These are phyloP conservation scores for Lentinula detonsa DNA, from an alignment of 768 basidiomycete genomes.

Conservation along the genomic window DNA sequence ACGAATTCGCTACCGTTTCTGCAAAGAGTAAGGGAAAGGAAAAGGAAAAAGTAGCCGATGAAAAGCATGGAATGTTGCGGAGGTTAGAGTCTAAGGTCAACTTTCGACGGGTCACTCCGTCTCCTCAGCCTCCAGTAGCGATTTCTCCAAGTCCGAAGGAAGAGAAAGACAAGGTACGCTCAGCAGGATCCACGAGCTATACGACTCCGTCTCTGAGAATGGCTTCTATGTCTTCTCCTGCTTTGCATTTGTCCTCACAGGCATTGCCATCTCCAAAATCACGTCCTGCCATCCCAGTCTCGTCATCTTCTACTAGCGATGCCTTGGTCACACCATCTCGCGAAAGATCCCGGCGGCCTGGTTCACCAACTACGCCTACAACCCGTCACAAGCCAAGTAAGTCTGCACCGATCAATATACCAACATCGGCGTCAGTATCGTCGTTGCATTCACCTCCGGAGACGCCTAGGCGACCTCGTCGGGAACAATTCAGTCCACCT, in stretches of 20 bases:
- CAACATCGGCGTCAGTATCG: constrained; percentile 14
- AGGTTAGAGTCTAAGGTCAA: constrained; percentile 44
- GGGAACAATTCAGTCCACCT: constrained; percentile 38
- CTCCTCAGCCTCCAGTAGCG: background rate
- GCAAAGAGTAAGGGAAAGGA: constrained; percentile 37
- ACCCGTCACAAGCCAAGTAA: constrained; percentile 27
- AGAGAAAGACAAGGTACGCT: constrained; percentile 28
- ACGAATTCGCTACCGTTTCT: constrained; percentile 38
- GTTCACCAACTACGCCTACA: constrained; percentile 16
- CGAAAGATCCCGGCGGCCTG: constrained; percentile 37
- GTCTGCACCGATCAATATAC: constrained; percentile 23
- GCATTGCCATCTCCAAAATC: constrained; percentile 49
- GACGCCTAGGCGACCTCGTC: constrained; percentile 27
- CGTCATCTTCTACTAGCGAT: constrained; percentile 41
- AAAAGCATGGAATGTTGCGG: constrained; percentile 39
- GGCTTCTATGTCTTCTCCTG: constrained; percentile 72
- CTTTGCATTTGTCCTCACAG: constrained; percentile 59
- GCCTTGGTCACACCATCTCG: constrained; percentile 41
- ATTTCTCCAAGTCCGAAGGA: constrained; percentile 11
- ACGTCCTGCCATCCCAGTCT: constrained; percentile 37
- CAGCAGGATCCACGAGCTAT: constrained; percentile 53
- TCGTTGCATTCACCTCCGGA: constrained; percentile 17
- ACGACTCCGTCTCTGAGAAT: constrained; percentile 60
- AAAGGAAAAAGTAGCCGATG: constrained; percentile 36
- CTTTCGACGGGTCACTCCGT: constrained; percentile 33